These are phyloP conservation scores for Auricularia sp. DNA, from an alignment of 768 basidiomycete genomes.

Conservation along the genomic window DNA sequence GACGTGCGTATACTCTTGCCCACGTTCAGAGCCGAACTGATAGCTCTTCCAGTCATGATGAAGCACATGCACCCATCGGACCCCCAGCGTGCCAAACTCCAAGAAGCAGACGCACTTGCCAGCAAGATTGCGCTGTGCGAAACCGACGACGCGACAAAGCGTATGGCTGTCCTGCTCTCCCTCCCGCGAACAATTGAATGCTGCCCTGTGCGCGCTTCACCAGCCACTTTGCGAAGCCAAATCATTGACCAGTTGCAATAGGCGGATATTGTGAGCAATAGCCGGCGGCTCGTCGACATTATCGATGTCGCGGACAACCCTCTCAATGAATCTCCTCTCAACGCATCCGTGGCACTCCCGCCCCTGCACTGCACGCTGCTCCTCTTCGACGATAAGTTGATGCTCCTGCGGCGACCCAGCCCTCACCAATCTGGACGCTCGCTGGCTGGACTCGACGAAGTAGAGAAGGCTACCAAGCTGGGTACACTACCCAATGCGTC, in stretches of 20 bases:
- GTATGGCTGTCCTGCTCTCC: slow-evolving; percentile 81
- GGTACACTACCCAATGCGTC: slow-evolving; percentile 38
- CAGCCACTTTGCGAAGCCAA: no score
- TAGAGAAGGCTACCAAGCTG: slow-evolving; percentile 50
- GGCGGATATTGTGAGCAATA: slow-evolving; percentile 76
- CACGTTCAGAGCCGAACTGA: not conserved
- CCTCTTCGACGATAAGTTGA: slow-evolving; percentile 87
- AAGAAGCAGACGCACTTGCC: slow-evolving; percentile 80
- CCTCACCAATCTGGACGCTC: slow-evolving; percentile 66
- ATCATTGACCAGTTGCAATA: no score
- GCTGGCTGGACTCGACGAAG: slow-evolving; percentile 66
- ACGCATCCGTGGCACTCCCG: slow-evolving; percentile 37
- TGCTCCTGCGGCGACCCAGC: slow-evolving; percentile 79
- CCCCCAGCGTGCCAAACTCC: slow-evolving; percentile 64
- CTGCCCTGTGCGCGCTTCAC: slow-evolving; percentile 42
- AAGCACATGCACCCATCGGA: slow-evolving; percentile 78
- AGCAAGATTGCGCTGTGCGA: slow-evolving; percentile 87
- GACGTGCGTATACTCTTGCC: slow-evolving; percentile 24
- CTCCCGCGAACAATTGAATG: slow-evolving; percentile 77
- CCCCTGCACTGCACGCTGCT: slow-evolving; percentile 79
- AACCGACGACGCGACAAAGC: slow-evolving; percentile 82
- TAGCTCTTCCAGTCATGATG: slow-evolving; percentile 53
- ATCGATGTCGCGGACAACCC: slow-evolving; percentile 80
- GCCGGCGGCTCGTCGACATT: slow-evolving; percentile 79
- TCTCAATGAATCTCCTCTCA: slow-evolving; percentile 13